phyloP scores from a whole-genome alignment of 352 stramenopile genomes.

The Peronosclerospora sorghi region DNA sequence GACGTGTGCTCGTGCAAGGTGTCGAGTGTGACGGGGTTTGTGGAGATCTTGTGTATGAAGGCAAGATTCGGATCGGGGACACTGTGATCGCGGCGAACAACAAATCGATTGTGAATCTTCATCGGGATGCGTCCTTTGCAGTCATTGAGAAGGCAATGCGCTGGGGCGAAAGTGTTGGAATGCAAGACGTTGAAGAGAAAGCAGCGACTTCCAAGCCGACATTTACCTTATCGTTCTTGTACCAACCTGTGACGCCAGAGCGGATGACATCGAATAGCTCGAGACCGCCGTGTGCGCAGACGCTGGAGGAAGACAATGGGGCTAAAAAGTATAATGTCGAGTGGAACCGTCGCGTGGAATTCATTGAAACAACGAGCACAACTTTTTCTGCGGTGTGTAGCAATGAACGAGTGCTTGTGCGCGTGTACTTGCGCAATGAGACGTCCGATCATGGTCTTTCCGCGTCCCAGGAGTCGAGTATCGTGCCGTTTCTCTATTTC shows the following conservation, averaged over 20 bases:
- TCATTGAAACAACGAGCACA: slow-evolving; percentile 39
- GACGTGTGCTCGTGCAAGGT: slow-evolving; percentile 64
- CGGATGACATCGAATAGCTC: slow-evolving; percentile 18
- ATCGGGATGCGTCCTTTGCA: slow-evolving; percentile 64
- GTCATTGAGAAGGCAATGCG: slow-evolving; percentile 59
- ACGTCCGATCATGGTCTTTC: slow-evolving; percentile 67
- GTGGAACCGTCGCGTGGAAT: slow-evolving; percentile 78
- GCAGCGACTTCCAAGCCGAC: slow-evolving; percentile 5
- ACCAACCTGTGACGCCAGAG: slow-evolving; percentile 29
- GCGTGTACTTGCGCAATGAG: slow-evolving; percentile 65
- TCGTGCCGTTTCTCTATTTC: slow-evolving; percentile 83
- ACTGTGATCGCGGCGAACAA: slow-evolving; percentile 65
- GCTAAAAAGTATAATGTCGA: slow-evolving; percentile 48
- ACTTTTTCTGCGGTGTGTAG: slow-evolving; percentile 6
- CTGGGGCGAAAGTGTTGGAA: slow-evolving; percentile 13
- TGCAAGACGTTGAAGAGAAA: slow-evolving; percentile 8
- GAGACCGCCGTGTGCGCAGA: slow-evolving; percentile 18
- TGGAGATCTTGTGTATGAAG: slow-evolving; percentile 44
- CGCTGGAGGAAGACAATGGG: slow-evolving; percentile 15
- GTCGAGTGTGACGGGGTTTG: slow-evolving; percentile 58
- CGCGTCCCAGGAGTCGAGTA: slow-evolving; percentile 67
- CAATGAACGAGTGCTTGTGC: slow-evolving; percentile 47
- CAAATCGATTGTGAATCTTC: slow-evolving; percentile 74
- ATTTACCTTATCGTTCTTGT: slow-evolving; percentile 65
- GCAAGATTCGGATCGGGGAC: slow-evolving; percentile 67